Conservation (phyloP, 177 flowering plant species). For the Vitis hybrid region DNA sequence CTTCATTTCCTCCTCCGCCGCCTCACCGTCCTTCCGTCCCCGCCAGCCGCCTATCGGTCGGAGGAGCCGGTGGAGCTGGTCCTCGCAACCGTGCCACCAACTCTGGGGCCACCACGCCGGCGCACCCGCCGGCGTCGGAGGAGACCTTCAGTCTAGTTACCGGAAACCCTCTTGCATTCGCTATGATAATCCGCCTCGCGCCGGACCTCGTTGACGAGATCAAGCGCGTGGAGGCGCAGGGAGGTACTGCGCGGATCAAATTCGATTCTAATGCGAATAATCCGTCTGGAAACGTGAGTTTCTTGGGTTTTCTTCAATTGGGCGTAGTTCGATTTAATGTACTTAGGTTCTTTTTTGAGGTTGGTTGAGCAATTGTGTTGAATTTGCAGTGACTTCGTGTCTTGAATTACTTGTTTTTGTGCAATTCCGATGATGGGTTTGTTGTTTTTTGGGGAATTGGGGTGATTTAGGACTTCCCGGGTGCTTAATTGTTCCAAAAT, state of each 20-base stretch:
- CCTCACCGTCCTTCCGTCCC: constrained; percentile 34
- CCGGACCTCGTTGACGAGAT: constrained; percentile 94
- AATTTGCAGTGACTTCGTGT: not conserved
- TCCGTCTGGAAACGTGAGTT: constrained; percentile 67
- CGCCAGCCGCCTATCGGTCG: constrained; percentile 32
- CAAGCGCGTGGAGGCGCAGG: constrained; percentile 73
- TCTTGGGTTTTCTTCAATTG: not conserved
- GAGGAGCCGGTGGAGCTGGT: constrained; percentile 27
- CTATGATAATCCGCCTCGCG: constrained; percentile 71
- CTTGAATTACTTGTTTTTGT: not conserved
- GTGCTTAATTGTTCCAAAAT: not conserved
- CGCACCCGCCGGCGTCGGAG: constrained; percentile 39
- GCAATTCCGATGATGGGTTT: not conserved
- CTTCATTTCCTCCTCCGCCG: constrained; percentile 55
- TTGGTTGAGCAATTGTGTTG: not conserved
- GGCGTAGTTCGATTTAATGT: not conserved
- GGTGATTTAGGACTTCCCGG: not conserved
- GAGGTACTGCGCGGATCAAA: constrained; percentile 69
- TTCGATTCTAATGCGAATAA: constrained; percentile 62
- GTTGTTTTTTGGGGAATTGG: not conserved
- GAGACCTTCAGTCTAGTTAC: constrained; percentile 72
- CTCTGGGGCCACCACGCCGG: constrained; percentile 7
- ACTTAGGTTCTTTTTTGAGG: not conserved
- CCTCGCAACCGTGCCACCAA: constrained; percentile 30
- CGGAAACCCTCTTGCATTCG: constrained; percentile 60